Percentiles rank a stretch among this genome's conserved stretches.
Conservation (phyloP, 768 basidiomycete genomes). For the Suillus hirtellus region DNA sequence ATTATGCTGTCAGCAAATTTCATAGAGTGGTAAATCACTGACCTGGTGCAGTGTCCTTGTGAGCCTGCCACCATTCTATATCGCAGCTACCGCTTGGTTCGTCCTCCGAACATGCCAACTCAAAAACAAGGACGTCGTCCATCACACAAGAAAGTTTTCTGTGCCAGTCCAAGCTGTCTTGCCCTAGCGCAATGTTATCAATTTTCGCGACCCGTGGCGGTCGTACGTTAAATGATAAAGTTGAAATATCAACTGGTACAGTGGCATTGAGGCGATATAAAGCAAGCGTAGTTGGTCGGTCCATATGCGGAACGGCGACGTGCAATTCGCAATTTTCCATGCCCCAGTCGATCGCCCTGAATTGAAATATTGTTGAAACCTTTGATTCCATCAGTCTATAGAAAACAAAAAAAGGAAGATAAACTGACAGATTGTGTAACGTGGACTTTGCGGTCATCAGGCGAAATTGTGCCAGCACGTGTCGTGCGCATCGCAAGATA, state of each 20-base stretch:
- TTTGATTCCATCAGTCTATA: background rate
- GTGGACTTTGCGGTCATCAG: constrained; percentile 2
- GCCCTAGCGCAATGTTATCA: background rate
- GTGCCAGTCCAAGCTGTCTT: background rate
- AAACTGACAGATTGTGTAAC: background rate
- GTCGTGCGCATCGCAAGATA: background rate
- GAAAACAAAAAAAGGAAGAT: background rate
- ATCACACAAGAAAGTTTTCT: constrained; percentile 3
- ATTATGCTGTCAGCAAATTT: background rate
- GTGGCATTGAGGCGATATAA: background rate
- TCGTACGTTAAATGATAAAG: background rate
- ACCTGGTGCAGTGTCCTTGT: background rate
- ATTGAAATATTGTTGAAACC: constrained; percentile 3
- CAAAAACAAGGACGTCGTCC: constrained; percentile 5
- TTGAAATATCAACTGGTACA: constrained; percentile 3
- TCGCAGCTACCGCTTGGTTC: background rate
- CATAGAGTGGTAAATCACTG: background rate
- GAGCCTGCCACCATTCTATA: constrained; percentile 1
- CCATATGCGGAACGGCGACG: background rate
- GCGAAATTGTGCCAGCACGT: background rate
- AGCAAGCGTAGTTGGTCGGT: background rate
- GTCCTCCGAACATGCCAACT: background rate
- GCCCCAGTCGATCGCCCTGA: constrained; percentile 4
- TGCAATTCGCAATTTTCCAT: background rate
- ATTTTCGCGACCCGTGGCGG: background rate